A percentile compares a stretch with the other conserved stretches of the same genome.
phyloP scores from a whole-genome alignment of 2,329 filamentous ascomycete genomes.

The Monilinia fructicola region DNA sequence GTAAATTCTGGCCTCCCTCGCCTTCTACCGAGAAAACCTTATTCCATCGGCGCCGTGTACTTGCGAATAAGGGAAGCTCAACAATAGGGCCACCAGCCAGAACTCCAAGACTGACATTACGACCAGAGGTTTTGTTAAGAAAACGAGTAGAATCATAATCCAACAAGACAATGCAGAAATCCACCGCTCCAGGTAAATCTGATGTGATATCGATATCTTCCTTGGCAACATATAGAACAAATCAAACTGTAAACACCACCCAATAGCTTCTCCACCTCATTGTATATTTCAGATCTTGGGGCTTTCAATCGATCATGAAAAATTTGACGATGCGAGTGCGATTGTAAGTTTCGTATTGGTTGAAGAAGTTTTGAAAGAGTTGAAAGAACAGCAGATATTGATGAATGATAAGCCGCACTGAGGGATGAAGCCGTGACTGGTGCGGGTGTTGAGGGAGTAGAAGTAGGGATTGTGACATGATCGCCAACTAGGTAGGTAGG shows the following conservation, averaged over 20 bases:
- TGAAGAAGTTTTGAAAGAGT: slow-evolving; percentile 47
- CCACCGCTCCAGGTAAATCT: slow-evolving; percentile 68
- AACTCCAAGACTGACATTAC: not conserved
- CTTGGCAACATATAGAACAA: slow-evolving; percentile 65
- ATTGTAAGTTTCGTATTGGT: slow-evolving; percentile 46
- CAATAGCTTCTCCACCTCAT: slow-evolving; percentile 69
- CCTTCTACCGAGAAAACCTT: slow-evolving; percentile 64
- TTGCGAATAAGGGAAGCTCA: slow-evolving; percentile 53
- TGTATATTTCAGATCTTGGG: slow-evolving; percentile 57
- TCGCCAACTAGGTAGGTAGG: not conserved
- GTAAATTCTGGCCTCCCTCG: slow-evolving; percentile 61
- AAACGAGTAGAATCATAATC: slow-evolving; percentile 53
- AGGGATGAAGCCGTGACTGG: slow-evolving; percentile 53
- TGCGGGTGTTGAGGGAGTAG: slow-evolving; percentile 62
- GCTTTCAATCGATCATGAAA: slow-evolving; percentile 52
- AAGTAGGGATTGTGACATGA: slow-evolving; percentile 51
- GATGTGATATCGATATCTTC: slow-evolving; percentile 56
- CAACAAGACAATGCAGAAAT: slow-evolving; percentile 72
- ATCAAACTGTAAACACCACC: slow-evolving; percentile 77
- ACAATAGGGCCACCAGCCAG: slow-evolving; percentile 41
- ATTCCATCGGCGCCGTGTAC: slow-evolving; percentile 59
- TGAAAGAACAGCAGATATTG: slow-evolving; percentile 55
- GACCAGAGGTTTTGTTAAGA: slow-evolving; percentile 41
- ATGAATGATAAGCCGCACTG: slow-evolving; percentile 58
- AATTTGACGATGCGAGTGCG: slow-evolving; percentile 59